Evolutionary conservation across 768 basidiomycete species (phyloP), one percentile per base, ranked within the genome.

Genomic region (Suillus plorans): DNA sequence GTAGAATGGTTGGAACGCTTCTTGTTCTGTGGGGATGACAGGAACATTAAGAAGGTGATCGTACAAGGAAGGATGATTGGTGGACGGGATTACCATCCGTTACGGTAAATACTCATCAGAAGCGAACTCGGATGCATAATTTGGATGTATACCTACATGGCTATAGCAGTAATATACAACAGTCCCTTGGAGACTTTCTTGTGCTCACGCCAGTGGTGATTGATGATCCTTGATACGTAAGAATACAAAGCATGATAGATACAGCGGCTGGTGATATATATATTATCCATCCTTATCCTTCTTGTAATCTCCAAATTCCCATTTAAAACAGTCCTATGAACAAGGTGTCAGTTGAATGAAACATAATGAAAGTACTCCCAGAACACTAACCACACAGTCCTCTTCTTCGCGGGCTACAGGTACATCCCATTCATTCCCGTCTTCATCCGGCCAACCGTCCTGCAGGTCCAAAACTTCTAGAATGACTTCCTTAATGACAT

Each of bases 1-100:
- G 86, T 65, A 81, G 77, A 55, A 80, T 86, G 67, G 75, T 80
- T 98, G 69, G 95, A 97, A 78, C 82, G 87, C 65, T 95, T 96
- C 77, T 78, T 97, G 67, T 95, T 94, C 72, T 87, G 87, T 49
- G 94, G 93, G 8, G 95, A 97, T 74, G 88, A 93, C 72, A 81
- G 94, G 72, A 96, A 95, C 76, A 88, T 97, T 63, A 78, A 78
- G 59, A 80, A 82, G 63, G 95, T 98, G 22, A 95, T 89, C 71
- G 95, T 99, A 18, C 89, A 92, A 70, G 95, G 96, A 2, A 75
- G 80, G 52, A 74, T 86, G 42, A 86, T 98, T 42, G 95, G 94
- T 12, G 96, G 96, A 14, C 81, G 77, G 56, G 80, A 78, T 57
- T 76, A 74, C 61, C 67, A 68, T 60, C 47, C 50, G 9, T 16